Percentiles rank a stretch among this genome's conserved stretches.
Conservation (phyloP, 305 asterid genomes). For the Fraxinus nigra region DNA sequence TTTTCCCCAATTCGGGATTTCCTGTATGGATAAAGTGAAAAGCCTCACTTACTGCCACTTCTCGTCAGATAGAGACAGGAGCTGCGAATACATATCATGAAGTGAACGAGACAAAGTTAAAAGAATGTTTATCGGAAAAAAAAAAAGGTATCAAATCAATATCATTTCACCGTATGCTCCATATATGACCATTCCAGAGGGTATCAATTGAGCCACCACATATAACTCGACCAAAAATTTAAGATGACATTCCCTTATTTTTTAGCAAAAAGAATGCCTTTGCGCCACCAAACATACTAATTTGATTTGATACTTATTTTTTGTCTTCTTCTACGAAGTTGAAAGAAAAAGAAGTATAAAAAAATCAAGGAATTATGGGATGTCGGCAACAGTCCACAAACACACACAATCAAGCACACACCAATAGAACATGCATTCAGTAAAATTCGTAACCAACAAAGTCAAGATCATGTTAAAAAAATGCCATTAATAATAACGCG, state of each 20-base stretch:
- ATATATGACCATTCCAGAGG: background rate
- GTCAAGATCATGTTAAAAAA: background rate
- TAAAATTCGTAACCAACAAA: background rate
- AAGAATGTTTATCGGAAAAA: background rate
- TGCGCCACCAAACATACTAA: background rate
- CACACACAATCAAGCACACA: background rate
- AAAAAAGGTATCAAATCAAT: background rate
- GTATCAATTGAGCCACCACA: background rate
- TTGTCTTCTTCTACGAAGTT: background rate
- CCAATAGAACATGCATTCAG: background rate
- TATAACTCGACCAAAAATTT: background rate
- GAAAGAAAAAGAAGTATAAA: background rate
- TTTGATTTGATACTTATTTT: background rate
- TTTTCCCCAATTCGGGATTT: background rate
- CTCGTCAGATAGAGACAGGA: background rate
- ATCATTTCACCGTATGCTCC: background rate
- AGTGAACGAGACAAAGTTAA: background rate
- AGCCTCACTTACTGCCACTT: background rate
- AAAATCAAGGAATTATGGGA: background rate
- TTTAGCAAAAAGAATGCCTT: background rate
- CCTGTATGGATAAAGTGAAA: background rate
- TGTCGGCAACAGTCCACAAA: background rate
- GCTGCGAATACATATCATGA: background rate
- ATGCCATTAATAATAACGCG: background rate
- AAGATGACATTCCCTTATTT: background rate